These are phyloP conservation scores for Hypoxylon sp. DNA, from an alignment of 2,329 filamentous ascomycete species.

Conservation along the genomic window DNA sequence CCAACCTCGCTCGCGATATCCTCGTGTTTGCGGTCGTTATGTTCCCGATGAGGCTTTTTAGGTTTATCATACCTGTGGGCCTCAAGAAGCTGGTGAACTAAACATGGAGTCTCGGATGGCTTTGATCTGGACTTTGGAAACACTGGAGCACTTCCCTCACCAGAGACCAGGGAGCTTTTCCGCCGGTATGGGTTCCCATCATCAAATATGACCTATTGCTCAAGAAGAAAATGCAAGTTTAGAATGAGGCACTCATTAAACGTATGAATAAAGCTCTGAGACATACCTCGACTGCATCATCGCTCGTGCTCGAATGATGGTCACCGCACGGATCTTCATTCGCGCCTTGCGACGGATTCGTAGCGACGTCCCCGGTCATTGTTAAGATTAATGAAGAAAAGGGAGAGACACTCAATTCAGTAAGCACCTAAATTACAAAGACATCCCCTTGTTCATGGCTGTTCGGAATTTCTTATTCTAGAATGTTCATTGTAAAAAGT, in stretches of 20 bases:
- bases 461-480: neutral
- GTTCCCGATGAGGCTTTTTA: conserved; percentile 27
- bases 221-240: conserved; percentile 2
- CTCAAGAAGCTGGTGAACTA: conserved; percentile 76
- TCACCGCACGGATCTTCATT: conserved; percentile 55
- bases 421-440: conserved; percentile 1
- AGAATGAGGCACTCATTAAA: neutral
- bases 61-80: conserved; percentile 61
- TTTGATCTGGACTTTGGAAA: conserved; percentile 57
- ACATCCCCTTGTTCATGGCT: conserved; percentile 6
- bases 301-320: conserved; percentile 62
- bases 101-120: conserved; percentile 65
- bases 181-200: conserved; percentile 72
- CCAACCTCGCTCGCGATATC: conserved; percentile 51
- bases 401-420: neutral
- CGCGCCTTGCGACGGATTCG: conserved; percentile 38
- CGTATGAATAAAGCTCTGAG: neutral
- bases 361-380: conserved; percentile 41
- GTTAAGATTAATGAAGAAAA: conserved; percentile 9
- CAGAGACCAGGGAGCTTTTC: conserved; percentile 74
- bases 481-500: neutral
- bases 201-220: conserved; percentile 75
- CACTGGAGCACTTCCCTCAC: conserved; percentile 61
- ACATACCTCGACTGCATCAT: conserved; percentile 69
- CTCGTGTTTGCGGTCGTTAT: conserved; percentile 28